Evolutionary conservation across 1,284 basidiomycete species (phyloP), one percentile per base, ranked within the genome.

Genomic region (Ganoderma meredithae): DNA sequence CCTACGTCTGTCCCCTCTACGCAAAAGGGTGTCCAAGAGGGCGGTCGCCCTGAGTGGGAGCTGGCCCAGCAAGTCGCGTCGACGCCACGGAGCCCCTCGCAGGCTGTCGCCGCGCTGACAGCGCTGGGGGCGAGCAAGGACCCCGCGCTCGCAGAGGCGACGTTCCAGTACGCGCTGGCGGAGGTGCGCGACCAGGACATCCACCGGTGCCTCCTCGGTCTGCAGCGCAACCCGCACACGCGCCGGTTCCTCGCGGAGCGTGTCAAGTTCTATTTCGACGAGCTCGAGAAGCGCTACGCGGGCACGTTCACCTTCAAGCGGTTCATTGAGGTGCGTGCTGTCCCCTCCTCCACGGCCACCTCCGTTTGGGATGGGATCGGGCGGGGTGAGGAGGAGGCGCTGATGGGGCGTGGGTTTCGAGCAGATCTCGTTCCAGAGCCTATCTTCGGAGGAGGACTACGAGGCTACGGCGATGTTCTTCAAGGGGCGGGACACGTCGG

Each of bases 381-480:
- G n/a, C n/a, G n/a, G 10, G 41, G 6, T 39, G 17, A 17, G 3
- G 22, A 12, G 17, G 33, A 33, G 10, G 3, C 8, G 22, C 36
- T 58, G 56, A 58, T 12, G 8, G 19, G 60, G 31, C 41, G 1
- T 53, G n/a, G 52, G 9, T 36, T n/a, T 41, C 58, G 59, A 10
- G 47, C 69, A 91, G 88, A 81, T 82, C 66, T 83, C 89, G 8
- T 89, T 95, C 80, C 80, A 81, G 43, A 79, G 81, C 56, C 83
- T 98, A 70, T 87, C 90, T n/a, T 88, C 85, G 27, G 82, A 91
- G 72, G 80, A 89, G 71, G 97, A 98, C 80, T 85, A 89, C 22
- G 79, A 88, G 60, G 84, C 83, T 5, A 85, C 90, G 33, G 87
- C 88, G 62, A 83, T 78, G 4, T 96, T 94, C 83, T 93, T 92